Conservation (phyloP, 192 early-diverging fungal genomes). For the Backusella mclennaniae region DNA sequence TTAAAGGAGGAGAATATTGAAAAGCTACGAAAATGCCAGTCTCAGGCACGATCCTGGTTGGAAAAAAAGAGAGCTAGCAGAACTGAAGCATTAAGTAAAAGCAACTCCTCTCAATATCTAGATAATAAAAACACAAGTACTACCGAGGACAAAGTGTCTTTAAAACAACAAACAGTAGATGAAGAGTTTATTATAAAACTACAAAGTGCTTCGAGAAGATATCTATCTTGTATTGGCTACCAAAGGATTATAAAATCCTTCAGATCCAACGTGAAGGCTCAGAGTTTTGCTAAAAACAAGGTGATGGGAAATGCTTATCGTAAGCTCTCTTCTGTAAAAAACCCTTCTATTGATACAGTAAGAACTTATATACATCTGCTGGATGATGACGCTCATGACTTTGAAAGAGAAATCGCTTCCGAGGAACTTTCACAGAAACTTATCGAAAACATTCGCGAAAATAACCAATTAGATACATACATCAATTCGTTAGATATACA, state of each 20-base stretch:
- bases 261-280: slow-evolving; percentile 74
- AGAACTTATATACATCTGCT: slow-evolving; percentile 88
- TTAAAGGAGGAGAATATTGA: neutral
- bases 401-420: slow-evolving; percentile 82
- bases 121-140: neutral
- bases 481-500: slow-evolving; percentile 92
- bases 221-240: neutral
- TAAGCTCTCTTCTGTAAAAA: slow-evolving; percentile 51
- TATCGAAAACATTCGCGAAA: slow-evolving; percentile 88
- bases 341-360: slow-evolving; percentile 79
- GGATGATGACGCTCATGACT: slow-evolving; percentile 87
- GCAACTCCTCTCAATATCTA: neutral
- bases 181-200: slow-evolving; percentile 47
- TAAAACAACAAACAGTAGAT: slow-evolving; percentile 22
- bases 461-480: slow-evolving; percentile 73
- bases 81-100: neutral
- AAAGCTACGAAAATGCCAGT: slow-evolving; percentile 24
- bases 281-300: slow-evolving; percentile 35
- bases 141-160: neutral
- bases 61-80: neutral
- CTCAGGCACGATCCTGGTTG: slow-evolving; percentile 4
- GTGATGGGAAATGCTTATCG: slow-evolving; percentile 20
- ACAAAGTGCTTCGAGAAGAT: neutral
- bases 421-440: slow-evolving; percentile 85
- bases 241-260: slow-evolving; percentile 57